Percentiles rank a stretch among this genome's conserved stretches.
These are phyloP conservation scores for Teratosphaeria pseudoeucalypti DNA, from an alignment of 2,329 filamentous ascomycete genomes.

Conservation along the genomic window DNA sequence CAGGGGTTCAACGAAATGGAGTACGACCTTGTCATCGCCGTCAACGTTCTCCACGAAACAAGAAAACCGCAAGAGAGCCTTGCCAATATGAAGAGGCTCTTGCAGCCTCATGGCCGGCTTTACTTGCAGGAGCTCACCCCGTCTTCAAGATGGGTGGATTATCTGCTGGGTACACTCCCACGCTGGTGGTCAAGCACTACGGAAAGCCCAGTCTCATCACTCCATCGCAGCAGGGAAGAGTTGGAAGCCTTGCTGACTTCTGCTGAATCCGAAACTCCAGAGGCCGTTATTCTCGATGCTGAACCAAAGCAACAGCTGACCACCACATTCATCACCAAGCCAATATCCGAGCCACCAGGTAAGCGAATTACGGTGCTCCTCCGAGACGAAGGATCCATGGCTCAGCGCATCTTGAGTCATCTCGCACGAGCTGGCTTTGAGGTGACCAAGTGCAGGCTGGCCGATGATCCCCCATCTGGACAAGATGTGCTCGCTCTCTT, in stretches of 20 bases:
- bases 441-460: background rate
- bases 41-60: slow-evolving; percentile 2
- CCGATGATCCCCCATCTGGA: background rate
- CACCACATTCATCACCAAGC: background rate
- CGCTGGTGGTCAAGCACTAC: background rate
- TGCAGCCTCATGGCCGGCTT: background rate
- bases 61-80: background rate
- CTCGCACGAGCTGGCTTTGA: background rate
- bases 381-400: background rate
- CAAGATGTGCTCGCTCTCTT: background rate
- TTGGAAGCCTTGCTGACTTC: background rate
- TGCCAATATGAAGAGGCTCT: slow-evolving; percentile 4
- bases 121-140: background rate
- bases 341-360: background rate
- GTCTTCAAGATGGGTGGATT: background rate
- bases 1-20: background rate
- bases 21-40: background rate
- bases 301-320: background rate
- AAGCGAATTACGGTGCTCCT: background rate
- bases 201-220: background rate
- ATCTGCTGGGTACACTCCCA: background rate
- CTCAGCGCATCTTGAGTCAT: background rate
- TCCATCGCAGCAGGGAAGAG: background rate
- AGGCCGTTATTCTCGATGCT: background rate
- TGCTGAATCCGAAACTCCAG: background rate